These are phyloP conservation scores for Mycena maculata DNA, from an alignment of 768 basidiomycete genomes.

Conservation along the genomic window DNA sequence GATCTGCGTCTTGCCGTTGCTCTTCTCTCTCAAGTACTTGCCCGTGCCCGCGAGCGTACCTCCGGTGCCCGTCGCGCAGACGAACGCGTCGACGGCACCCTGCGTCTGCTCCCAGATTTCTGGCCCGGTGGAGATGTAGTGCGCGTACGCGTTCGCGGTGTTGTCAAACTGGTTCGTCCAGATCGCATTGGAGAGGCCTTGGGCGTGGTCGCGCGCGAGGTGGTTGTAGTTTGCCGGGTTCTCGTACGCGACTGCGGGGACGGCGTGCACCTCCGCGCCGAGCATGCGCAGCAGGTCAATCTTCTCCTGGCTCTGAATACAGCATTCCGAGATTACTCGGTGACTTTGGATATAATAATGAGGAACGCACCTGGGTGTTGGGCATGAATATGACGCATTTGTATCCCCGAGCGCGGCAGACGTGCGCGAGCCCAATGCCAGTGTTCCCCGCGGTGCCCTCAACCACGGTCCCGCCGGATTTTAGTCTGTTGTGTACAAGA, in stretches of 20 bases:
- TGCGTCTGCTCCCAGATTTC: slow-evolving; percentile 95
- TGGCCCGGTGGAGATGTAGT: slow-evolving; percentile 92
- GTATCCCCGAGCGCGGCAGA: slow-evolving; percentile 93
- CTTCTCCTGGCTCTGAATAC: slow-evolving; percentile 95
- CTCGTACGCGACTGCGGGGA: slow-evolving; percentile 96
- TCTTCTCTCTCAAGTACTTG: slow-evolving; percentile 85
- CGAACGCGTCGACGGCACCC: slow-evolving; percentile 88
- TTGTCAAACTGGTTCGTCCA: slow-evolving; percentile 99
- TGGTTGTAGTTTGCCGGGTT: slow-evolving; percentile 98
- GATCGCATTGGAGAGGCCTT: slow-evolving; percentile 78
- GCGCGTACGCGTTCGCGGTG: slow-evolving; percentile 87
- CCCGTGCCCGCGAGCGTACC: slow-evolving; percentile 95
- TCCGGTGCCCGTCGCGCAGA: slow-evolving; percentile 95
- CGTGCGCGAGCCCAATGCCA: slow-evolving; percentile 94
- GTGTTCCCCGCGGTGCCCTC: slow-evolving; percentile 99
- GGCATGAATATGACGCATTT: slow-evolving; percentile 99
- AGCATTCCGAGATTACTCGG: not conserved
- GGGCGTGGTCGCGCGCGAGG: slow-evolving; percentile 91
- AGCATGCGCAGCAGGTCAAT: slow-evolving; percentile 97
- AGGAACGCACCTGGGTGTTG: slow-evolving; percentile 72
- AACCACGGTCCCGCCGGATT: slow-evolving; percentile 95
- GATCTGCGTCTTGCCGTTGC: slow-evolving; percentile 79
- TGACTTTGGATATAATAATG: not conserved
- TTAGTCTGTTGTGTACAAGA: slow-evolving; percentile 60
- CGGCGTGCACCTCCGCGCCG: slow-evolving; percentile 95